Percentiles rank a stretch among this genome's conserved stretches.
phyloP scores from a whole-genome alignment of 148 eudicot genomes.

The Cornus kousa region DNA sequence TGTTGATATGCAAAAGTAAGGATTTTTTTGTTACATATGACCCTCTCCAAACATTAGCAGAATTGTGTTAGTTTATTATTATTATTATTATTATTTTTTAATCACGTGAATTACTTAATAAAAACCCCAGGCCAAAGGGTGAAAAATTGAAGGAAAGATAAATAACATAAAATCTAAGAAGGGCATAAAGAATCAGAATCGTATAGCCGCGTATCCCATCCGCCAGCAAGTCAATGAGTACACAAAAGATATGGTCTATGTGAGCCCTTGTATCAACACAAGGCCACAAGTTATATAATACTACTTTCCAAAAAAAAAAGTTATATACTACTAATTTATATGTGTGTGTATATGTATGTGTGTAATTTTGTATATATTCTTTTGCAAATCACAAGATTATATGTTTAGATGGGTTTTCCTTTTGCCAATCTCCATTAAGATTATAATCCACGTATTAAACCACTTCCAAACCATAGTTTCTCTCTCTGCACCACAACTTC shows the following conservation, averaged over 20 bases:
- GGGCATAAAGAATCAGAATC: neutral
- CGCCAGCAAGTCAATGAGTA: neutral
- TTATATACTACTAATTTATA: too few species aligned
- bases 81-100: too few species aligned
- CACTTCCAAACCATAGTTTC: neutral
- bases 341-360: too few species aligned
- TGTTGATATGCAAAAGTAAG: too few species aligned
- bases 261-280: neutral
- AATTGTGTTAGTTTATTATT: too few species aligned
- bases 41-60: too few species aligned
- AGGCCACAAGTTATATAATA: neutral
- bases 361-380: too few species aligned
- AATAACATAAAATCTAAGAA: neutral
- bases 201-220: slow-evolving; percentile 16
- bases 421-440: too few species aligned
- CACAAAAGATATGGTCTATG: neutral
- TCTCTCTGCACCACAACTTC: neutral
- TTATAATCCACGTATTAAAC: neutral
- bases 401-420: neutral
- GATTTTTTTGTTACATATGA: too few species aligned
- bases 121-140: too few species aligned
- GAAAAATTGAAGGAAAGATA: neutral
- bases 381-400: neutral
- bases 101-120: too few species aligned
- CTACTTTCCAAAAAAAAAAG: too few species aligned